phyloP scores from a whole-genome alignment of 176 grass and related monocot genomes.

The Aegilops longissima region DNA sequence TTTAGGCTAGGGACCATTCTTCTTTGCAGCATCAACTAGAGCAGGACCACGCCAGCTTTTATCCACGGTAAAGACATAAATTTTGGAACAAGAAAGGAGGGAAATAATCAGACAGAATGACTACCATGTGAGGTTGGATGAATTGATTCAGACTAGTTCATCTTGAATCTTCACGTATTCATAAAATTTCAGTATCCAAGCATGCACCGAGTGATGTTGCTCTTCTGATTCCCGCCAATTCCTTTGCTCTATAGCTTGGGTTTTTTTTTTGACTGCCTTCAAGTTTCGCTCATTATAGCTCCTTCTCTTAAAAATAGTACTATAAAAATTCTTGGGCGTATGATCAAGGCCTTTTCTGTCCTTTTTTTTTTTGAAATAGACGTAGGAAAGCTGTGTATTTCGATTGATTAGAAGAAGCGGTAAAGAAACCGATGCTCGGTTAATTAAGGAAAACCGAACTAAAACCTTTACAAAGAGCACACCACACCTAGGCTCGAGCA shows the following conservation, averaged over 20 bases:
- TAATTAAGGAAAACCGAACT: no score
- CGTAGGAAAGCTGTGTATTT: no score
- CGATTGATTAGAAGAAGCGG: no score
- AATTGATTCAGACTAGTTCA: neutral
- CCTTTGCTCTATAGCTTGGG: neutral
- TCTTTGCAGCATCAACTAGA: conserved; percentile 51
- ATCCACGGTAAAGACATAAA: conserved; percentile 31
- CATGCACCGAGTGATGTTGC: neutral
- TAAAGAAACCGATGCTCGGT: no score
- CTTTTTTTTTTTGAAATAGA: no score
- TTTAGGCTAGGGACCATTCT: conserved; percentile 57
- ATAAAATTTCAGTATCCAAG: neutral
- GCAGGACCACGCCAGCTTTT: conserved; percentile 54
- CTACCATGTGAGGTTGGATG: conserved; percentile 3
- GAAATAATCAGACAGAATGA: neutral
- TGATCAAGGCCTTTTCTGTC: no score
- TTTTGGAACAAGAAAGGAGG: neutral
- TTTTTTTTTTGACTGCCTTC: neutral
- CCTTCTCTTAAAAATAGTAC: no score
- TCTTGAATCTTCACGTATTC: neutral
- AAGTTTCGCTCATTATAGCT: neutral
- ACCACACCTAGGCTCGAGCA: no score
- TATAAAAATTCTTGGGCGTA: neutral
- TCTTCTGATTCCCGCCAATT: neutral
- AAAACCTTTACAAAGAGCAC: no score